Percentiles rank a stretch among this genome's conserved stretches.
Evolutionary conservation across 2,329 filamentous ascomycete species (phyloP).

Genomic region (Penicillium sp.): DNA sequence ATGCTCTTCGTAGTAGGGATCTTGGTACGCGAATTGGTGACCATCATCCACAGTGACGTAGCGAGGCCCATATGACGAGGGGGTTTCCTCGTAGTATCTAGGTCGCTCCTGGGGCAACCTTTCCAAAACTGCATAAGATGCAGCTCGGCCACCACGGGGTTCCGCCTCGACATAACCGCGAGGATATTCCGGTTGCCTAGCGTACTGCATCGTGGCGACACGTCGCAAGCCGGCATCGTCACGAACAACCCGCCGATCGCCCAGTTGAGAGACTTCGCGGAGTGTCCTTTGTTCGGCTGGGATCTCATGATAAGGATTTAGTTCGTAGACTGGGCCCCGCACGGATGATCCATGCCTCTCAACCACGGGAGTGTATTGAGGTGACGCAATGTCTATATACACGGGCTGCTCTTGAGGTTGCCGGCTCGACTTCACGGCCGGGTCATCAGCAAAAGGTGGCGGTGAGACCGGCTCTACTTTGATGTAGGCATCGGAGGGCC

Average conservation of each 20-base stretch:
- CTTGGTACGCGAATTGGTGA: conserved; percentile 42
- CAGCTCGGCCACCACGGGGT: conserved; percentile 40
- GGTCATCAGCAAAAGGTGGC: conserved; percentile 56
- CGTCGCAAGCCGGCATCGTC: conserved; percentile 52
- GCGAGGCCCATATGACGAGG: conserved; percentile 37
- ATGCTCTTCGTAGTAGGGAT: conserved; percentile 47
- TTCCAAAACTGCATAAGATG: conserved; percentile 47
- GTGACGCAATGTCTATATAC: conserved; percentile 53
- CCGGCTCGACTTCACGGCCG: conserved; percentile 41
- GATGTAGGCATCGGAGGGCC: conserved; percentile 56
- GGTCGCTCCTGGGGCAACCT: conserved; percentile 42
- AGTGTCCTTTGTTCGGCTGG: conserved; percentile 39
- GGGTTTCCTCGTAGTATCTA: conserved; percentile 45
- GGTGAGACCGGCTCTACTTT: conserved; percentile 67
- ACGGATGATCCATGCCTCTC: conserved; percentile 39
- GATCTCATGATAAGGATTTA: conserved; percentile 39
- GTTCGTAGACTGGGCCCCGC: conserved; percentile 41
- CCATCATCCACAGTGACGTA: conserved; percentile 45
- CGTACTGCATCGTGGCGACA: conserved; percentile 52
- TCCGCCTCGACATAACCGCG: conserved; percentile 52
- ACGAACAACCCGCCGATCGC: conserved; percentile 41
- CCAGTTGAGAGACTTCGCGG: conserved; percentile 47
- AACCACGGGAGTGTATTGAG: conserved; percentile 42
- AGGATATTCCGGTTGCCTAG: conserved; percentile 46
- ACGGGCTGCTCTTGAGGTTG: conserved; percentile 49